A percentile compares a stretch with the other conserved stretches of the same genome.
Conservation (phyloP, 2,329 filamentous ascomycete genomes). For the Penicillium occitanis region DNA sequence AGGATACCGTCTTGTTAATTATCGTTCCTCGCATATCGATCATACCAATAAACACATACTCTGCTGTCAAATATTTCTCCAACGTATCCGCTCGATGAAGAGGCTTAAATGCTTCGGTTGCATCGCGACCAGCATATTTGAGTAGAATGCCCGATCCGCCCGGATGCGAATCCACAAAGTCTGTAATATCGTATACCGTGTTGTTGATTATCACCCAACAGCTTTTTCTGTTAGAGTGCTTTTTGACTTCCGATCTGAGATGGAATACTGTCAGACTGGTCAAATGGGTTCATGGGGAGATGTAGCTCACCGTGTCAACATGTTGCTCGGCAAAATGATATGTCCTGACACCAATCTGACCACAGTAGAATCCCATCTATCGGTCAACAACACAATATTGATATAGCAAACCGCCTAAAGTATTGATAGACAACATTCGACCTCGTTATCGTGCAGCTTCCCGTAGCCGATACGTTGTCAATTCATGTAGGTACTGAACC, state of each 20-base stretch:
- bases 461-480: neutral
- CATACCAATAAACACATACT: neutral
- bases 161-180: neutral
- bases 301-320: neutral
- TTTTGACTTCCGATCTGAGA: neutral
- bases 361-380: no score
- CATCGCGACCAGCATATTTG: neutral
- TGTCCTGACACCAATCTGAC: neutral
- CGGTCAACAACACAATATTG: no score
- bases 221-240: neutral
- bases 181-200: neutral
- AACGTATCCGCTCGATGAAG: neutral
- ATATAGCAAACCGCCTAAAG: no score
- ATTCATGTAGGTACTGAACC: neutral
- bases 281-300: neutral
- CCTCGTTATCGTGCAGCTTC: neutral
- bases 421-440: neutral
- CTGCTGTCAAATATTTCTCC: neutral
- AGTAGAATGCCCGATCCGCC: neutral
- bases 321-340: neutral
- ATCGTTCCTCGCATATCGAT: neutral
- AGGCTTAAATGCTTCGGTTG: neutral
- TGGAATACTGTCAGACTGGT: neutral
- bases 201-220: neutral
- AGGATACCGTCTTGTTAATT: neutral